Base-by-base conservation (phyloP, 2,329 filamentous ascomycete species). In the Ophioceras dolichostomum region DNA sequence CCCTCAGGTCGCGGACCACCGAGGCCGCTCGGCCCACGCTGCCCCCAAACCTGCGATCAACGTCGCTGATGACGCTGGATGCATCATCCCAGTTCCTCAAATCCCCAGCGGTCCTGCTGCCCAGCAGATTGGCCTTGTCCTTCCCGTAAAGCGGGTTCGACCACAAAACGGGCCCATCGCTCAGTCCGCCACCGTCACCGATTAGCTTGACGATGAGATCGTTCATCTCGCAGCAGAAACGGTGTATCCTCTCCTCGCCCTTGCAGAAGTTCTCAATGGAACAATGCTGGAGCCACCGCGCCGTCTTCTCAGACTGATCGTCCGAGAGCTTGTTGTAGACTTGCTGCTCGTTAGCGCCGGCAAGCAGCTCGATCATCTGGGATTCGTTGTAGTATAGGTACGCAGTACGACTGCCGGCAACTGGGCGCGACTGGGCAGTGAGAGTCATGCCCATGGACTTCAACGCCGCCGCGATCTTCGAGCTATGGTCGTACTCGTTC, bases 251-350 rank as follows among this genome's bases (percentile, higher is more conserved):
- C 59, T 98, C 91, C 55, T 98, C 91, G 5, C 89, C 91, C 47
- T 79, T 81, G 59, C 91, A 98, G 47, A 96, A 89, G 51, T 94
- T 94, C 54, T 93, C 86, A 22, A 96, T 80, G 12, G 78, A 77
- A 45, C 79, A 81, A 46, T 83, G 76, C 34, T 82, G 76, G 37
- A 96, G 67, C 86, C 89, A 98, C 39, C 77, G 75, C 16, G 73
- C 65, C 0, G 87, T 94, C 46, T 87, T 78, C 36, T 93, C 85
- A 0, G 88, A 80, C 55, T 96, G 91, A 39, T 94, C 86, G 52
- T 96, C 89, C n/a, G 85, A 88, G 10, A 98, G 70, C 57, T 98
- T 98, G 56, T 93, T 94, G 0, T 86, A 85, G 0, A 91, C 89
- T 10, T 88, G 89, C 47, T 94, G 84, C 37, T 84, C 84, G 39